These are phyloP conservation scores for Lindgomyces ingoldianus DNA, from an alignment of 495 filamentous ascomycete genomes.

Conservation along the genomic window DNA sequence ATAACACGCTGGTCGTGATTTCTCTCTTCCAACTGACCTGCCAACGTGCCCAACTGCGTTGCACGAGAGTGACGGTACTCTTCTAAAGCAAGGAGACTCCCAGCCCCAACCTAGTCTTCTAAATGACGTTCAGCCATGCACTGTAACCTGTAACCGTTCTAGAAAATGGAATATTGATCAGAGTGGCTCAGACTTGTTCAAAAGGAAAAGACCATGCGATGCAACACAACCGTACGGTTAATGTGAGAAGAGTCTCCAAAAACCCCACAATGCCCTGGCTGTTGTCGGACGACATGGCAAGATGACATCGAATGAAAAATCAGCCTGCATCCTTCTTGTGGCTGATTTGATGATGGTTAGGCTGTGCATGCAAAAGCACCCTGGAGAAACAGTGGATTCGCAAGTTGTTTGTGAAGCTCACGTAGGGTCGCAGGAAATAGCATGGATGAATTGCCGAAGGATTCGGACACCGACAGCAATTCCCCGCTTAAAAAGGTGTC, in stretches of 20 bases:
- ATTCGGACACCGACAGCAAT: slow-evolving; percentile 21
- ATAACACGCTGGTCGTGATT: slow-evolving; percentile 14
- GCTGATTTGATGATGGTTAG: slow-evolving; percentile 25
- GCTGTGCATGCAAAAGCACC: slow-evolving; percentile 6
- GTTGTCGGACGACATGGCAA: slow-evolving; percentile 10
- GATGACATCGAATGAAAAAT: slow-evolving; percentile 23
- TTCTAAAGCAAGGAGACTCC: slow-evolving; percentile 8
- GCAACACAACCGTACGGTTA: slow-evolving; percentile 36
- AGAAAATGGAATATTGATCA: slow-evolving; percentile 27
- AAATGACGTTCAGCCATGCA: slow-evolving; percentile 35
- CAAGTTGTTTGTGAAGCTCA: slow-evolving; percentile 14
- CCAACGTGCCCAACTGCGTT: neutral
- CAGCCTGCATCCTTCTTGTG: slow-evolving; percentile 20
- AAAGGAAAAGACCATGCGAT: slow-evolving; percentile 33
- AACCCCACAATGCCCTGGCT: neutral
- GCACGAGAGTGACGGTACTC: slow-evolving; percentile 12
- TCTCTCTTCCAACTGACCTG: neutral
- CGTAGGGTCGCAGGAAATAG: slow-evolving; percentile 11
- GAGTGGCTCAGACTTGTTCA: slow-evolving; percentile 21
- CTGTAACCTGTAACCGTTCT: slow-evolving; percentile 39
- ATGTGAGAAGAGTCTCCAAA: slow-evolving; percentile 7
- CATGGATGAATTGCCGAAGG: slow-evolving; percentile 18
- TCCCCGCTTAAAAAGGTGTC: slow-evolving; percentile 7
- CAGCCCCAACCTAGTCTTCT: neutral
- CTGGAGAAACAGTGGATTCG: neutral